phyloP scores from a whole-genome alignment of 306 rosid genomes.

The Cucumis hystrix region DNA sequence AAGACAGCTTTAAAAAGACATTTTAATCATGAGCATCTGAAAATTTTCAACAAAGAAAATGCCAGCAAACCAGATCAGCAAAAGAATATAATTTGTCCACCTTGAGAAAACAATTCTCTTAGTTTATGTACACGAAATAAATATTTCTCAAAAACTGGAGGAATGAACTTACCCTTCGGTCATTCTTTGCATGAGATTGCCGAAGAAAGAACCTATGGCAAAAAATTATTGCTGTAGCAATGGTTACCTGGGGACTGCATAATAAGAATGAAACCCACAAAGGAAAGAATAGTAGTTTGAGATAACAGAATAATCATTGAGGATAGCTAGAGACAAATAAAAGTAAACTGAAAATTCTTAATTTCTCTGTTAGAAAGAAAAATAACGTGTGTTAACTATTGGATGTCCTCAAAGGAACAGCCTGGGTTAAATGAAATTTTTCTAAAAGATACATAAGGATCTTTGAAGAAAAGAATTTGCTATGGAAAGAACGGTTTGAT shows the following conservation, averaged over 20 bases:
- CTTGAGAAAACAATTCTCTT: background rate
- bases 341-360: background rate
- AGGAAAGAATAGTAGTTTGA: too few relatives aligned
- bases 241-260: slow-evolving; percentile 96
- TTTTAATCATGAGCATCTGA: background rate
- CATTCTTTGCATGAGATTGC: slow-evolving; percentile 94
- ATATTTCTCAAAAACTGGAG: background rate
- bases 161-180: slow-evolving; percentile 72
- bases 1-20: background rate
- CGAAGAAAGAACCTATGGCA: slow-evolving; percentile 94
- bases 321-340: background rate
- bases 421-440: background rate
- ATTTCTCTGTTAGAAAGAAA: background rate
- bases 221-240: slow-evolving; percentile 92
- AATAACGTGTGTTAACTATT: background rate
- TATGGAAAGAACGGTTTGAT: background rate
- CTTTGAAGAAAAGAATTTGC: background rate
- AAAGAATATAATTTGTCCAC: background rate
- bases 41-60: background rate
- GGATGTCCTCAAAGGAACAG: background rate
- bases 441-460: background rate
- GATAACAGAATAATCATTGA: background rate
- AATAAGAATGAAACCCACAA: slow-evolving; percentile 4
- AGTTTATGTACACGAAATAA: background rate
- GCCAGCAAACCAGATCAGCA: background rate